Evolutionary conservation across 2,329 filamentous ascomycete genomes (phyloP).

Genomic region (Fusarium duplospermum): DNA sequence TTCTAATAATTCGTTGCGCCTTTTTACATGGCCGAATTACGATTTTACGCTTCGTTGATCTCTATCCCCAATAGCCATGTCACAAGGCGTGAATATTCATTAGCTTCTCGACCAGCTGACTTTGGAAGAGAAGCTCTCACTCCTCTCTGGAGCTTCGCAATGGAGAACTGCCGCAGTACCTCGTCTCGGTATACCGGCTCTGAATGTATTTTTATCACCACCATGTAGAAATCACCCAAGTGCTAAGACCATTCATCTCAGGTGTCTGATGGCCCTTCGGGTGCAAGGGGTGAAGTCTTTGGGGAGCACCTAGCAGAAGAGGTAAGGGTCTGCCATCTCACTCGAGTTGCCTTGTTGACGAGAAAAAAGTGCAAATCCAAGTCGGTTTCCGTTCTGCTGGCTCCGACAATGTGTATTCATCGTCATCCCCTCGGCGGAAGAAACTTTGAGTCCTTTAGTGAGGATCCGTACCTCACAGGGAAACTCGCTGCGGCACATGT

Average conservation of each 20-base stretch:
- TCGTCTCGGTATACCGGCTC: not conserved
- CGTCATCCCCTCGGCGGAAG: not conserved
- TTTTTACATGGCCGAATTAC: not conserved
- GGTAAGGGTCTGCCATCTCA: not conserved
- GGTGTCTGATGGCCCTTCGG: not conserved
- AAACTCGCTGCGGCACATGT: not conserved
- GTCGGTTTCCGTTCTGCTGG: not conserved
- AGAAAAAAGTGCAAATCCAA: not conserved
- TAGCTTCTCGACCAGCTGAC: not conserved
- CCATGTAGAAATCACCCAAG: not conserved
- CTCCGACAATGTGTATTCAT: not conserved
- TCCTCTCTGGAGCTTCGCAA: not conserved
- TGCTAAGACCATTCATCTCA: not conserved
- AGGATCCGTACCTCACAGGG: not conserved
- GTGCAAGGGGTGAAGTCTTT: not conserved
- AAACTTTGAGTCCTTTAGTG: not conserved
- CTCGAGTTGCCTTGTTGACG: not conserved
- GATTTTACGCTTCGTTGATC: not conserved
- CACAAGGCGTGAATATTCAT: not conserved
- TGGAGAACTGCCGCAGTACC: not conserved
- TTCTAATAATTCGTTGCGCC: not conserved
- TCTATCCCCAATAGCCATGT: not conserved
- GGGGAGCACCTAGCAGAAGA: not conserved
- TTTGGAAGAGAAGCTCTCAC: not conserved
- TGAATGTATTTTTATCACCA: not conserved